A percentile compares a stretch with the other conserved stretches of the same genome.
phyloP scores from a whole-genome alignment of 2,329 filamentous ascomycete species.

The Penicillium thymicola region DNA sequence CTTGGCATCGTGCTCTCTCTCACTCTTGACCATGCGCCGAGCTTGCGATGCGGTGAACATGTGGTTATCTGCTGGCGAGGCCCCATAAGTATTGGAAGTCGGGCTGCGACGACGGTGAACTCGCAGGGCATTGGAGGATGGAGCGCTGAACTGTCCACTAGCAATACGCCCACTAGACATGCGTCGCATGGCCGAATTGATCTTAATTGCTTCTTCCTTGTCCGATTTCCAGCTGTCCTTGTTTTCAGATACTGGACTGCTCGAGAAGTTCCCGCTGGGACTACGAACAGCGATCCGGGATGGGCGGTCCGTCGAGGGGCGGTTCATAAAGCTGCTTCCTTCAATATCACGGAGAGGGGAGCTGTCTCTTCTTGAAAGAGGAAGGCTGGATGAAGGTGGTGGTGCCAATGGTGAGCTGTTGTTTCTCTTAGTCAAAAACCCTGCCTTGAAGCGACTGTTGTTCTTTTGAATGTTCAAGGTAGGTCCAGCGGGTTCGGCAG shows the following conservation, averaged over 20 bases:
- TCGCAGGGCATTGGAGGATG: slow-evolving; percentile 39
- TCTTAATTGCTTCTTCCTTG: slow-evolving; percentile 52
- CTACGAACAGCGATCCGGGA: slow-evolving; percentile 41
- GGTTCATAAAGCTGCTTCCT: slow-evolving; percentile 49
- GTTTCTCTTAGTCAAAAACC: slow-evolving; percentile 73
- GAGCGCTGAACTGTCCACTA: slow-evolving; percentile 40
- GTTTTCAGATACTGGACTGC: slow-evolving; percentile 45
- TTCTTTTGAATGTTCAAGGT: slow-evolving; percentile 63
- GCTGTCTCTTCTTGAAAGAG: slow-evolving; percentile 57
- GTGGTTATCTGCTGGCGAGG: slow-evolving; percentile 55
- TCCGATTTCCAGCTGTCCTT: slow-evolving; percentile 49
- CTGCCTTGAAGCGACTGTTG: slow-evolving; percentile 78
- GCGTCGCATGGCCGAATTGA: slow-evolving; percentile 56
- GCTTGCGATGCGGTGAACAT: slow-evolving; percentile 66
- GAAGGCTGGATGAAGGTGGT: slow-evolving; percentile 56
- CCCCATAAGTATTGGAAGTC: slow-evolving; percentile 47
- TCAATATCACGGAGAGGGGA: slow-evolving; percentile 57
- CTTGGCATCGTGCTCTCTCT: slow-evolving; percentile 56
- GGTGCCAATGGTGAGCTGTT: slow-evolving; percentile 62
- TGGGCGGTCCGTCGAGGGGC: slow-evolving; percentile 42
- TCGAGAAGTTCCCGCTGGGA: slow-evolving; percentile 35
- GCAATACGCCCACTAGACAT: slow-evolving; percentile 37
- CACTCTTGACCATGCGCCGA: slow-evolving; percentile 62
- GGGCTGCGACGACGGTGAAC: slow-evolving; percentile 57
- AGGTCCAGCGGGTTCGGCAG: slow-evolving; percentile 50